These are phyloP conservation scores for Ceratocystis ficicola DNA, from an alignment of 2,329 filamentous ascomycete genomes.

Conservation along the genomic window DNA sequence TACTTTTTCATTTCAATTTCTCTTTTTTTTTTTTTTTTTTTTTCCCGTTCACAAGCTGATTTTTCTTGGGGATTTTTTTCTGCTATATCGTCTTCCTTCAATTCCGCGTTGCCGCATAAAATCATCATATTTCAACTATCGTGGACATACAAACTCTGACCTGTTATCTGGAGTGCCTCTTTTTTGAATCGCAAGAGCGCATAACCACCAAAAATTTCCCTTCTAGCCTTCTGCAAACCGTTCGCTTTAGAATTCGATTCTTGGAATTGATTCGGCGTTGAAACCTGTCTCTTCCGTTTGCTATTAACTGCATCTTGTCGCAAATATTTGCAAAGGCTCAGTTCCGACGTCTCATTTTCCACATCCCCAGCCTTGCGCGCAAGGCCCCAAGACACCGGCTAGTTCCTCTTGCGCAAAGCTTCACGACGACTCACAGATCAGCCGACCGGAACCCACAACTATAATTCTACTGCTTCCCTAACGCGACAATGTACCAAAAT, in stretches of 20 bases:
- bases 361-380: conserved; percentile 2
- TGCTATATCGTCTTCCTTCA: neutral
- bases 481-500: conserved; percentile 19
- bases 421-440: neutral
- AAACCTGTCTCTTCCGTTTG: neutral
- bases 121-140: neutral
- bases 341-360: neutral
- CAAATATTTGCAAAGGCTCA: neutral
- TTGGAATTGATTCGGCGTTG: neutral
- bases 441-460: neutral
- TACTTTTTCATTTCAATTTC: conserved; percentile 13
- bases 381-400: neutral
- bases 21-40: conserved; percentile 10
- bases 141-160: neutral
- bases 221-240: neutral
- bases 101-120: neutral
- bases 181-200: neutral
- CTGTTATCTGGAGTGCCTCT: neutral
- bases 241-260: neutral
- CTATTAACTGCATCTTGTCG: neutral
- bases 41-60: neutral
- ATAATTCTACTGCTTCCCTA: neutral
- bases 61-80: neutral
- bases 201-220: neutral
- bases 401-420: conserved; percentile 2